phyloP scores from a whole-genome alignment of 2,329 filamentous ascomycete genomes.

The Myriangium duriaei region DNA sequence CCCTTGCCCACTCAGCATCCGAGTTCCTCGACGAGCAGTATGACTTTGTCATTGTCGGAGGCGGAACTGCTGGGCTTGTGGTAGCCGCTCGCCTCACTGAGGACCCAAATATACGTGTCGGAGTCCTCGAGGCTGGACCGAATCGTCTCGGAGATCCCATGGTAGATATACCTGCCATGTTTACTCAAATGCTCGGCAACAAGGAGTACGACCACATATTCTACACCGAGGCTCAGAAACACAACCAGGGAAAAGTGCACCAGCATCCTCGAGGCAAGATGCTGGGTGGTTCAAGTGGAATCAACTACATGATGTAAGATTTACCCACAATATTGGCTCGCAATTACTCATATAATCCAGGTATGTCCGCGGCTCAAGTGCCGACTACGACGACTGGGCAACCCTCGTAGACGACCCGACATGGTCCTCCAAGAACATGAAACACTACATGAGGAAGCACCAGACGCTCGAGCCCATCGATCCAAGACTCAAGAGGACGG shows the following conservation, averaged over 20 bases:
- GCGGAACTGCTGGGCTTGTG: slow-evolving; percentile 13
- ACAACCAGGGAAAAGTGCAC: slow-evolving; percentile 11
- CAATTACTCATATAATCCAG: slow-evolving; percentile 5
- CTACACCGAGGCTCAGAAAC: slow-evolving; percentile 11
- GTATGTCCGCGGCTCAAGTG: slow-evolving; percentile 32
- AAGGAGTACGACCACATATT: slow-evolving; percentile 16
- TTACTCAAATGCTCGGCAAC: slow-evolving; percentile 12
- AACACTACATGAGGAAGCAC: slow-evolving; percentile 33
- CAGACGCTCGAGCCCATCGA: slow-evolving; percentile 25
- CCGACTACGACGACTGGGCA: slow-evolving; percentile 38
- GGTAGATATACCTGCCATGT: slow-evolving; percentile 15
- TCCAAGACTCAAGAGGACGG: slow-evolving; percentile 17
- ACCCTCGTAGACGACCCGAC: slow-evolving; percentile 27
- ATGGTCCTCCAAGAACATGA: slow-evolving; percentile 36
- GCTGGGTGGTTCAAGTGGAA: slow-evolving; percentile 27
- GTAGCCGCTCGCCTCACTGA: slow-evolving; percentile 14
- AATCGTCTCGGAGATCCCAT: slow-evolving; percentile 14
- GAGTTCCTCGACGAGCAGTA: slow-evolving; percentile 5
- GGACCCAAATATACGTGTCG: slow-evolving; percentile 11
- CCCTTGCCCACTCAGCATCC: slow-evolving; percentile 3
- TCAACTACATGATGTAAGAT: slow-evolving; percentile 21
- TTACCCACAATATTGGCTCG: background rate
- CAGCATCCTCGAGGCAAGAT: slow-evolving; percentile 24
- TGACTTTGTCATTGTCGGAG: slow-evolving; percentile 14
- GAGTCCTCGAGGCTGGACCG: slow-evolving; percentile 13